Conservation (phyloP, 148 eudicot species). For the Heliamphora exappendiculata region DNA sequence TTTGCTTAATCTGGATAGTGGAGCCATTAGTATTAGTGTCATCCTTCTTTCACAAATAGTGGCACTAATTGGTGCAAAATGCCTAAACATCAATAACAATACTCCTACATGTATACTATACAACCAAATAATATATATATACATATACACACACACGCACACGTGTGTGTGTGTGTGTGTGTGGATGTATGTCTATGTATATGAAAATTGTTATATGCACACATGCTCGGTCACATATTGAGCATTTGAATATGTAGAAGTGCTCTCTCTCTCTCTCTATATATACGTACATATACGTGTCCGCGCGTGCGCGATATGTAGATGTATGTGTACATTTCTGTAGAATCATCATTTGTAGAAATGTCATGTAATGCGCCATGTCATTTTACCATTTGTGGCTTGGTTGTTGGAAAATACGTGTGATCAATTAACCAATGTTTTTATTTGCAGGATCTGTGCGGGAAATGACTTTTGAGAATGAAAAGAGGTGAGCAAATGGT, state of each 20-base stretch:
- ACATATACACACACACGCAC: too few relatives aligned
- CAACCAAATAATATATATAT: too few relatives aligned
- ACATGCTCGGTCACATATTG: too few relatives aligned
- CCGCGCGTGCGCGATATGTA: too few relatives aligned
- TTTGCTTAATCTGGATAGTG: neutral
- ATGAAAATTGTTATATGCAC: too few relatives aligned
- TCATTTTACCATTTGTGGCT: neutral
- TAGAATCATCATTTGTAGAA: neutral
- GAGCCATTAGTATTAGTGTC: neutral
- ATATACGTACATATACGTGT: neutral
- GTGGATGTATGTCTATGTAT: too few relatives aligned
- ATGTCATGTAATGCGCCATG: neutral
- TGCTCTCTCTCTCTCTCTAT: neutral
- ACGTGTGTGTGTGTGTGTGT: neutral
- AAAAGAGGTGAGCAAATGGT: slow-evolving; percentile 2
- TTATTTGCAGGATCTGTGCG: neutral
- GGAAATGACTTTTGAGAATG: neutral
- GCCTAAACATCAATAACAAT: neutral
- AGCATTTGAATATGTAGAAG: too few relatives aligned
- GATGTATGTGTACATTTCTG: neutral
- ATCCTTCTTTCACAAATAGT: slow-evolving; percentile 10
- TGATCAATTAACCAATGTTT: neutral
- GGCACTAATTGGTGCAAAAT: neutral
- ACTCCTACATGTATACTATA: neutral
- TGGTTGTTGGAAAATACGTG: neutral